phyloP scores from a whole-genome alignment of 345 rosid genomes.

The Hirschfeldia incana region DNA sequence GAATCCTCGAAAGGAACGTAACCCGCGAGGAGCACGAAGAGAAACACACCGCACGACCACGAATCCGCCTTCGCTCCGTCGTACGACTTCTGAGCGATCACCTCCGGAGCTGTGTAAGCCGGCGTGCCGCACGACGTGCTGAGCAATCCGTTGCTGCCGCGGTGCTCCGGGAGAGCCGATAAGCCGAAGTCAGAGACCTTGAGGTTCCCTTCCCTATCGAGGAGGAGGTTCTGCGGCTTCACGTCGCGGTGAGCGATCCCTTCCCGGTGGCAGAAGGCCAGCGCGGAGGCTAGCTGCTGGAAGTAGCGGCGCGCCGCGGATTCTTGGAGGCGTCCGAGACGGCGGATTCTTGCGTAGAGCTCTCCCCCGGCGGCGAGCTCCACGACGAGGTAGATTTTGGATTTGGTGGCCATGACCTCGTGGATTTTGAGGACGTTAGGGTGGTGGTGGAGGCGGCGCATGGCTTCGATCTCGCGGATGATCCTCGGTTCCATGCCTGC shows the following conservation, averaged over 20 bases:
- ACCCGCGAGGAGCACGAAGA: slow-evolving; percentile 60
- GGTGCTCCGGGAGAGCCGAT: slow-evolving; percentile 69
- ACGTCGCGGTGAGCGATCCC: slow-evolving; percentile 89
- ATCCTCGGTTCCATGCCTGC: slow-evolving; percentile 62
- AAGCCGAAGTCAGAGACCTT: slow-evolving; percentile 85
- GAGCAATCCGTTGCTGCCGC: slow-evolving; percentile 48
- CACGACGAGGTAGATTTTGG: slow-evolving; percentile 79
- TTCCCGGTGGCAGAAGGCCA: slow-evolving; percentile 71
- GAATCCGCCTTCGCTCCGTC: slow-evolving; percentile 39
- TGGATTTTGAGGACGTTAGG: slow-evolving; percentile 75
- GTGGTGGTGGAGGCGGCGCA: slow-evolving; percentile 76
- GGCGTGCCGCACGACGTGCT: slow-evolving; percentile 85
- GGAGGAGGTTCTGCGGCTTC: slow-evolving; percentile 82
- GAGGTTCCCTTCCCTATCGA: slow-evolving; percentile 61
- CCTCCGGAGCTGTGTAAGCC: slow-evolving; percentile 81
- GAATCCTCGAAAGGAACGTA: slow-evolving; percentile 62
- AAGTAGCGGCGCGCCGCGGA: slow-evolving; percentile 60
- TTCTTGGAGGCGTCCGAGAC: slow-evolving; percentile 54
- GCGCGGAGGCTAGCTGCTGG: slow-evolving; percentile 79
- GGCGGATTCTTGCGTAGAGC: slow-evolving; percentile 49
- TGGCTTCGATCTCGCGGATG: slow-evolving; percentile 73
- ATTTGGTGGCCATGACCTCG: slow-evolving; percentile 84
- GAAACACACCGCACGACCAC: slow-evolving; percentile 92
- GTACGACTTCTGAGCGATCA: slow-evolving; percentile 53
- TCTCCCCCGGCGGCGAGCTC: slow-evolving; percentile 85